Conservation (phyloP, 371 early-diverging fungal genomes). For the Actinomortierella wolfii region DNA sequence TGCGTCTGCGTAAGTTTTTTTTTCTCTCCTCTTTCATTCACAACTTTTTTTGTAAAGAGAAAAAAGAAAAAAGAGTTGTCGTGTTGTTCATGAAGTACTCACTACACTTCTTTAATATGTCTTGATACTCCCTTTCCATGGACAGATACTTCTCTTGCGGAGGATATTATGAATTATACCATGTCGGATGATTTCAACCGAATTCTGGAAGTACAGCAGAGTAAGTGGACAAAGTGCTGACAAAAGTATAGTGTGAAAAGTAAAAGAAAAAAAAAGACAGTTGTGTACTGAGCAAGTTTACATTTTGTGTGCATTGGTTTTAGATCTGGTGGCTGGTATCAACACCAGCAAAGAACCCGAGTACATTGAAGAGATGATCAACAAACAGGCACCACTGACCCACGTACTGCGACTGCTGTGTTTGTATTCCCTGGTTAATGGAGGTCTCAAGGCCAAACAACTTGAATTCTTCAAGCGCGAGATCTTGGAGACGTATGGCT, state of each 20-base stretch:
- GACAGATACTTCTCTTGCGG: conserved; percentile 84
- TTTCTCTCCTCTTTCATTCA: neutral
- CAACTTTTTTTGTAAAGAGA: neutral
- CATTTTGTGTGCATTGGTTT: too few species aligned
- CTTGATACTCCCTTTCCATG: too few species aligned
- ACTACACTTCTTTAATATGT: conserved; percentile 7
- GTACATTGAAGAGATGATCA: conserved; percentile 85
- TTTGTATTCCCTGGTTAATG: conserved; percentile 81
- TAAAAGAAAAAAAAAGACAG: conserved; percentile 6
- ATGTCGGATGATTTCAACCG: conserved; percentile 80
- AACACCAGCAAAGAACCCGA: conserved; percentile 70
- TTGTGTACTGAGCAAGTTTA: too few species aligned
- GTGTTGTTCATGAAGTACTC: neutral
- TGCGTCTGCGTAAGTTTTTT: conserved; percentile 27
- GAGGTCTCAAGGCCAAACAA: conserved; percentile 78
- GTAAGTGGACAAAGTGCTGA: conserved; percentile 51
- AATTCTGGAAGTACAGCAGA: conserved; percentile 88
- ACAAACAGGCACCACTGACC: conserved; percentile 70
- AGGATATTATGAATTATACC: conserved; percentile 79
- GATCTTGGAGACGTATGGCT: conserved; percentile 87
- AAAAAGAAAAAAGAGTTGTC: neutral
- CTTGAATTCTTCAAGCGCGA: conserved; percentile 84
- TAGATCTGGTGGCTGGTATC: conserved; percentile 84
- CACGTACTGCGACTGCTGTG: conserved; percentile 84
- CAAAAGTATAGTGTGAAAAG: conserved; percentile 3